Conservation (phyloP, 2,329 filamentous ascomycete species). For the Waltergamsia citrina region DNA sequence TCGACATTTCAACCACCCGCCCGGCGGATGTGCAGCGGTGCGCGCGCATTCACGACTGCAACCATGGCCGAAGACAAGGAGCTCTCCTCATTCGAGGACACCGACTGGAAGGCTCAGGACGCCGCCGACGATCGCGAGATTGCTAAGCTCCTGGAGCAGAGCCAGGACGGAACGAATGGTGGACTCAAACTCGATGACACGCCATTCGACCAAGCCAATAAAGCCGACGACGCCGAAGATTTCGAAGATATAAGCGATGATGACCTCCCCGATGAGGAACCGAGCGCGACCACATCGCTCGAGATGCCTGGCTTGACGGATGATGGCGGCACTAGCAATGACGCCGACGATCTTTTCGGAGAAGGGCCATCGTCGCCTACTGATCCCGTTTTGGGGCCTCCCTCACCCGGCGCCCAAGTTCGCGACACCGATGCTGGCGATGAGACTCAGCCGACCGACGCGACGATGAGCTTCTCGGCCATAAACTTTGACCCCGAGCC, state of each 20-base stretch:
- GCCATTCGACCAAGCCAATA: slow-evolving; percentile 57
- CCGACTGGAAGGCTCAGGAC: slow-evolving; percentile 30
- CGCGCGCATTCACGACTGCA: slow-evolving; percentile 1
- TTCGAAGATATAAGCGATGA: slow-evolving; percentile 88
- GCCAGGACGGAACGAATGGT: slow-evolving; percentile 26
- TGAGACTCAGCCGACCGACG: slow-evolving; percentile 18
- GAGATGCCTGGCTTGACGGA: slow-evolving; percentile 48
- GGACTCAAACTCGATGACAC: slow-evolving; percentile 32
- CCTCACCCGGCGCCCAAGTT: slow-evolving; percentile 34
- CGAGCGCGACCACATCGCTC: slow-evolving; percentile 26
- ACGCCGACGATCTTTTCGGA: slow-evolving; percentile 61
- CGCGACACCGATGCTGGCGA: slow-evolving; percentile 26
- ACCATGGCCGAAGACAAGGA: slow-evolving; percentile 22
- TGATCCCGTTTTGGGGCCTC: slow-evolving; percentile 28
- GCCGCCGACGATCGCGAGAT: slow-evolving; percentile 40
- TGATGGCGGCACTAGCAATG: slow-evolving; percentile 50
- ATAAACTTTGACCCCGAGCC: slow-evolving; percentile 40
- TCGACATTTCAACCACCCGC: slow-evolving; percentile 1
- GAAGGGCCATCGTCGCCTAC: slow-evolving; percentile 44
- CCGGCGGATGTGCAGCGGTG: slow-evolving; percentile 1
- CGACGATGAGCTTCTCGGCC: slow-evolving; percentile 23
- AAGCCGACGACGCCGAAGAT: slow-evolving; percentile 87
- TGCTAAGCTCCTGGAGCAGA: slow-evolving; percentile 30
- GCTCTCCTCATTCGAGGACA: slow-evolving; percentile 23
- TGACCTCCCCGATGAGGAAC: slow-evolving; percentile 72